These are phyloP conservation scores for Ganoderma multipileum DNA, from an alignment of 1,284 basidiomycete species.

Conservation along the genomic window DNA sequence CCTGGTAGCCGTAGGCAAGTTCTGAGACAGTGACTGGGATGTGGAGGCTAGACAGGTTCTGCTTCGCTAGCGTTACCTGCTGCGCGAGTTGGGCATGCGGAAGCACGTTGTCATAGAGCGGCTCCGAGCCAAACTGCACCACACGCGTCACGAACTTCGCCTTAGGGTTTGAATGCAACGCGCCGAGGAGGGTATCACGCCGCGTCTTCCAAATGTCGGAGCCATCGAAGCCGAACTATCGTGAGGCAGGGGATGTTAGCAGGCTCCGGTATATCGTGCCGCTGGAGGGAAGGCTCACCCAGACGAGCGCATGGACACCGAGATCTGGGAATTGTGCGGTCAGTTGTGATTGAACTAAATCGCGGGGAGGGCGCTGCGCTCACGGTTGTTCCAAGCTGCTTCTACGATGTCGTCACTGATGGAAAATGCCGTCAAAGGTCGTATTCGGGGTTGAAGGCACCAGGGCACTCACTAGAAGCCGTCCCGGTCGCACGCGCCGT, in stretches of 20 bases:
- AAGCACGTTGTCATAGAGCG: slow-evolving; percentile 70
- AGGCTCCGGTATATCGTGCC: background rate
- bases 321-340: slow-evolving; percentile 44
- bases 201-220: slow-evolving; percentile 60
- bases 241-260: background rate
- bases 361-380: background rate
- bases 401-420: slow-evolving; percentile 67
- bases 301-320: slow-evolving; percentile 78
- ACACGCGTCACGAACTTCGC: slow-evolving; percentile 73
- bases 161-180: slow-evolving; percentile 66
- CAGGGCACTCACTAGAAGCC: slow-evolving; percentile 65
- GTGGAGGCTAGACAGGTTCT: slow-evolving; percentile 55
- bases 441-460: background rate
- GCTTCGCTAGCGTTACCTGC: slow-evolving; percentile 60
- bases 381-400: slow-evolving; percentile 68
- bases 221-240: slow-evolving; percentile 69
- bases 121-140: slow-evolving; percentile 79
- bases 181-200: slow-evolving; percentile 59
- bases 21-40: slow-evolving; percentile 74
- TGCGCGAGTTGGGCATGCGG: slow-evolving; percentile 56
- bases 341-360: background rate
- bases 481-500: slow-evolving; percentile 66
- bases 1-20: slow-evolving; percentile 57
- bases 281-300: slow-evolving; percentile 50
- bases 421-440: background rate